A percentile compares a stretch with the other conserved stretches of the same genome.
These are phyloP conservation scores for Penicillium hordei DNA, from an alignment of 2,329 filamentous ascomycete genomes.

Conservation along the genomic window DNA sequence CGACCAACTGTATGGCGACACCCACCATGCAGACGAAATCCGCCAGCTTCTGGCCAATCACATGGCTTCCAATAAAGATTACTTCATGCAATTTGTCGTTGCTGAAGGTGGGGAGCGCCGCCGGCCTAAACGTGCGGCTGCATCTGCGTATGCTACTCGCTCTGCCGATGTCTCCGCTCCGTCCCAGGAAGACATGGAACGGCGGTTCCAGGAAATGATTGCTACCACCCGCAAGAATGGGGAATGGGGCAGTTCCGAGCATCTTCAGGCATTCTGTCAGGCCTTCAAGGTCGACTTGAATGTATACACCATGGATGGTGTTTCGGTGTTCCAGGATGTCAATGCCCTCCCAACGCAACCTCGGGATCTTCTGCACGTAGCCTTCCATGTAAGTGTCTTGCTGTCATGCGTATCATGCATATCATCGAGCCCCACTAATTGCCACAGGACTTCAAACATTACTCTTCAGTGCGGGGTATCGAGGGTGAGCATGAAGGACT, in stretches of 20 bases:
- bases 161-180: slow-evolving; percentile 44
- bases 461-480: slow-evolving; percentile 64
- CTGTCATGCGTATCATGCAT: background rate
- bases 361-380: slow-evolving; percentile 54
- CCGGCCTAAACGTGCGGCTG: slow-evolving; percentile 55
- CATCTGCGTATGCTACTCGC: slow-evolving; percentile 47
- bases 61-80: slow-evolving; percentile 59
- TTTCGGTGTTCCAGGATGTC: slow-evolving; percentile 49
- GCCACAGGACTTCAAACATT: slow-evolving; percentile 62
- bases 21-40: slow-evolving; percentile 58
- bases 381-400: slow-evolving; percentile 58
- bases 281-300: slow-evolving; percentile 62
- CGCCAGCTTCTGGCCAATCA: slow-evolving; percentile 60
- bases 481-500: slow-evolving; percentile 58
- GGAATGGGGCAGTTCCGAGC: slow-evolving; percentile 66
- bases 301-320: slow-evolving; percentile 53
- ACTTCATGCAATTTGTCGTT: slow-evolving; percentile 65
- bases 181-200: slow-evolving; percentile 56
- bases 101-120: slow-evolving; percentile 58
- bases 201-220: slow-evolving; percentile 60
- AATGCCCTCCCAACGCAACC: slow-evolving; percentile 38
- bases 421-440: slow-evolving; percentile 9
- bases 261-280: slow-evolving; percentile 65
- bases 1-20: slow-evolving; percentile 65
- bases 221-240: slow-evolving; percentile 60